Percentiles rank a stretch among this genome's conserved stretches.
Conservation (phyloP, 257 asterid genomes). For the Petrea volubilis region DNA sequence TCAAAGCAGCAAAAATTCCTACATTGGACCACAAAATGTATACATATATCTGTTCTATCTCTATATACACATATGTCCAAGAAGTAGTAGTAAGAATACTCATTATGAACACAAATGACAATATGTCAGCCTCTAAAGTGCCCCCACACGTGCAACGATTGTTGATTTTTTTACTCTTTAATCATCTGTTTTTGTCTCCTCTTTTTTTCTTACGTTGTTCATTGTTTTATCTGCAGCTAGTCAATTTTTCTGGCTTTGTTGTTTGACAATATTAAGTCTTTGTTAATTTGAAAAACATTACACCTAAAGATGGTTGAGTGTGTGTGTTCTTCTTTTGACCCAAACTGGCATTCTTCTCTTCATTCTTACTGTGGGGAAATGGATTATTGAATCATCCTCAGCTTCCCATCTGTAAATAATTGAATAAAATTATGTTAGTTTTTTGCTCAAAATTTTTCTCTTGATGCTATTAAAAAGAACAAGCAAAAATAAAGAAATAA, state of each 20-base stretch:
- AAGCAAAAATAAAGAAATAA: too few species aligned
- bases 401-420: slow-evolving; percentile 69
- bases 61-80: not conserved
- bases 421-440: not conserved
- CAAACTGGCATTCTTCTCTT: slow-evolving; percentile 76
- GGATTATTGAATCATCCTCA: slow-evolving; percentile 68
- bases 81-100: not conserved
- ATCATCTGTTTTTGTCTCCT: slow-evolving; percentile 14
- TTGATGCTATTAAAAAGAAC: not conserved
- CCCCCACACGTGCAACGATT: slow-evolving; percentile 31
- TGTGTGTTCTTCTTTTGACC: slow-evolving; percentile 51
- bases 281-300: too few species aligned
- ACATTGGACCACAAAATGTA: not conserved
- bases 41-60: not conserved
- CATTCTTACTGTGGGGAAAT: slow-evolving; percentile 91
- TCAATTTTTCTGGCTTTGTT: not conserved
- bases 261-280: not conserved
- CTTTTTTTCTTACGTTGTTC: not conserved
- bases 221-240: slow-evolving; percentile 26
- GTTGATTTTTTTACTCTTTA: not conserved
- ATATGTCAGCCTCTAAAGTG: slow-evolving; percentile 22
- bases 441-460: not conserved
- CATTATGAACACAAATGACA: slow-evolving; percentile 14
- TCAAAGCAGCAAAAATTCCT: too few species aligned
- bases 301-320: not conserved